Evolutionary conservation across 108 stramenopile species (phyloP).

Genomic region (Cyclotella sp.): DNA sequence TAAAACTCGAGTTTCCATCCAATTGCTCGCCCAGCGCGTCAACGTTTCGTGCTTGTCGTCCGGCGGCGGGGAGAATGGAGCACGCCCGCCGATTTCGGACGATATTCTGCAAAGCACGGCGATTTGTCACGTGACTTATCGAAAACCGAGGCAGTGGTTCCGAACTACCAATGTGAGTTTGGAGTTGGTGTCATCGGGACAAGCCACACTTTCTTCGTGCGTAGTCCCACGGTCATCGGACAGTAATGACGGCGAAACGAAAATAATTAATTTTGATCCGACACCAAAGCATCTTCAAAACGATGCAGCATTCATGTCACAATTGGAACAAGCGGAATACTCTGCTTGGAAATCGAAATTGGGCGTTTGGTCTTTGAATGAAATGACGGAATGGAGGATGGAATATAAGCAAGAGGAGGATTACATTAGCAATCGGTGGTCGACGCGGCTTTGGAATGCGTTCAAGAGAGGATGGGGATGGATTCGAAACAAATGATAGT

Average conservation of each 20-base stretch:
- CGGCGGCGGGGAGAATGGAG: neutral
- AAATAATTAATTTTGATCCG: conserved; percentile 58
- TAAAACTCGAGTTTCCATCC: conserved; percentile 11
- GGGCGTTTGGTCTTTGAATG: conserved; percentile 73
- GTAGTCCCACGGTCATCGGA: conserved; percentile 6
- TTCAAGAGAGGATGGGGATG: neutral
- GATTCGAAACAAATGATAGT: neutral
- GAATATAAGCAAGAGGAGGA: conserved; percentile 57
- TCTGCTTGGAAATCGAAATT: conserved; percentile 54
- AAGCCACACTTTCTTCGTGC: conserved; percentile 23
- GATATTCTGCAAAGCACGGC: conserved; percentile 37
- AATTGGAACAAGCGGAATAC: conserved; percentile 63
- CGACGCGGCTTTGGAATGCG: neutral
- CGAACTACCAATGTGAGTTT: conserved; percentile 46
- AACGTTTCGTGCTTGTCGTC: neutral
- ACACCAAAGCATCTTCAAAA: conserved; percentile 57
- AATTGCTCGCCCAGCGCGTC: conserved; percentile 9
- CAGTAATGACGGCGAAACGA: conserved; percentile 31
- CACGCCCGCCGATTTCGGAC: conserved; percentile 2
- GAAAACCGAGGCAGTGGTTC: conserved; percentile 50
- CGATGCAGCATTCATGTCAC: conserved; percentile 70
- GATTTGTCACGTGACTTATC: conserved; percentile 58
- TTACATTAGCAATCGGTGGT: neutral
- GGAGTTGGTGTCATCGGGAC: conserved; percentile 37
- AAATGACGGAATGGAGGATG: conserved; percentile 47